Evolutionary conservation across 179 eudicot genomes (phyloP), one percentile per base, ranked within the genome.

Genomic region (Amaranthus tricolor): DNA sequence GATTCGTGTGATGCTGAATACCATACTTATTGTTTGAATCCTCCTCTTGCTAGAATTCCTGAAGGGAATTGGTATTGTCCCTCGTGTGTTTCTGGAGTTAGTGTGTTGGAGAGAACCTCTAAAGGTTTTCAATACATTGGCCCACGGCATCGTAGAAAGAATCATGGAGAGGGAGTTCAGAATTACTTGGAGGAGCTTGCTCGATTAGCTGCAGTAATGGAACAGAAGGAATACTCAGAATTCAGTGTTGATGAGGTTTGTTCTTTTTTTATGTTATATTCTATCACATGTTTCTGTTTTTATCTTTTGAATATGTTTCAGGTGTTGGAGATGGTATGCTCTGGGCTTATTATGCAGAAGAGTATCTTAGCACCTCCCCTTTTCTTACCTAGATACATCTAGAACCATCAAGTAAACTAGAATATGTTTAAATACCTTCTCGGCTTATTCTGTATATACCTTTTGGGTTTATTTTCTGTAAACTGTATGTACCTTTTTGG

Each of bases 61-160:
- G 96, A 88, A 72, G 97, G 97, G 66, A 90, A 91, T 75, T 95
- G 99, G 99, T 93, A 92, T 74, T 95, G 99, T 79, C 99, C 97
- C 49, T 84, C 93, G 7, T 95, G 99, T 85, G 86, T 88, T 78
- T 82, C 88, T 78, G 87, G 90, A 60, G 78, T 81, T 53, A 79
- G 71, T 71, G 82, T 70, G 66, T 74, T 84, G 62, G 79, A 75
- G 74, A 79, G 77, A 40, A 57, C 75, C 16, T 65, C 76, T 21
- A 84, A 79, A 79, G 86, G 86, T 72, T 77, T 79, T 70, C 75
- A 75, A 55, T 71, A 78, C 11, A 69, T 72, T 72, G 74, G 72
- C 19, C 89, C 81, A 67, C 74, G 74, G 17, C 65, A 62, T 50
- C 70, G 82, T 58, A 91, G 80, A 81, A 85, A 76, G 79, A 69